Evolutionary conservation across 805 yeast species (phyloP).

Genomic region (Metschnikowia baotianmanensis): DNA sequence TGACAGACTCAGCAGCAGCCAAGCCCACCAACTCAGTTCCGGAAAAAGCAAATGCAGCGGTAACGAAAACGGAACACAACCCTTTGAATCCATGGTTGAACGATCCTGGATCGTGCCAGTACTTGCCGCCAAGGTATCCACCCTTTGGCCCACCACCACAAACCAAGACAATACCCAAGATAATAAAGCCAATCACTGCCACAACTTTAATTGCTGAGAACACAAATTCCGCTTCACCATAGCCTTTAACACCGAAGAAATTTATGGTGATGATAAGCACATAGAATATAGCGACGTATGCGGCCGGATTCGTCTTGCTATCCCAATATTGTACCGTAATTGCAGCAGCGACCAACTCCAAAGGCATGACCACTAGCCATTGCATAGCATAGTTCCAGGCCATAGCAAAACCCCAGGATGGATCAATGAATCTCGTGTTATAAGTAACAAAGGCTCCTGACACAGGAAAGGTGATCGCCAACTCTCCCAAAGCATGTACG

Average conservation of each 20-base stretch:
- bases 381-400: conserved; percentile 37
- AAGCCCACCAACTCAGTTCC: conserved; percentile 67
- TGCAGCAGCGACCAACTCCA: conserved; percentile 37
- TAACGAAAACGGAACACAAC: conserved; percentile 57
- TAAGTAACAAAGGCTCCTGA: conserved; percentile 28
- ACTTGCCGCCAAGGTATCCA: conserved; percentile 56
- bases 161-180: conserved; percentile 52
- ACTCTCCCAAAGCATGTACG: conserved; percentile 64
- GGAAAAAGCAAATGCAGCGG: conserved; percentile 63
- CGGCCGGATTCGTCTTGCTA: conserved; percentile 45
- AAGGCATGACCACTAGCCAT: conserved; percentile 37
- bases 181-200: conserved; percentile 57
- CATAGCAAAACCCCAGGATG: conserved; percentile 27
- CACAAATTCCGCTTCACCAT: conserved; percentile 66
- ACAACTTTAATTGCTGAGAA: conserved; percentile 54
- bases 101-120: conserved; percentile 62
- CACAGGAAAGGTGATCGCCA: conserved; percentile 48
- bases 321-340: conserved; percentile 47
- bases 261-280: conserved; percentile 50
- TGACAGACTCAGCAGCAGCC: conserved; percentile 64
- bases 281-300: conserved; percentile 56
- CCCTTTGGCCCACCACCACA: conserved; percentile 57
- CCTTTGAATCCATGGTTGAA: conserved; percentile 60
- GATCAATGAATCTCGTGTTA: conserved; percentile 23
- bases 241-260: conserved; percentile 61